phyloP scores from a whole-genome alignment of 1,284 basidiomycete species.

The Peniophora sp. region DNA sequence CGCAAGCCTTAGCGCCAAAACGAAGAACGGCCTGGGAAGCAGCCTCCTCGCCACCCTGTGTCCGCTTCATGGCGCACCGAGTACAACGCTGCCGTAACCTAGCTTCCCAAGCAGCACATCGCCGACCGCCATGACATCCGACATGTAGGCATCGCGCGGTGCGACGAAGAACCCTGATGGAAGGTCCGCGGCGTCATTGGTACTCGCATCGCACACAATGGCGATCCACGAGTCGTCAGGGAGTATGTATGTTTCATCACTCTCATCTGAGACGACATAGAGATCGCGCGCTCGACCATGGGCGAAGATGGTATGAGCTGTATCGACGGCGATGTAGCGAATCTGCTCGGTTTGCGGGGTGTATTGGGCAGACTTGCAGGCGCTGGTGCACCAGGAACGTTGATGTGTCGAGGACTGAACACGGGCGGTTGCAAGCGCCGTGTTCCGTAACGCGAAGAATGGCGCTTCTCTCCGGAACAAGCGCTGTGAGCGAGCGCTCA shows the following conservation, averaged over 20 bases:
- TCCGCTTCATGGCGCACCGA: too few relatives aligned
- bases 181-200: constrained; percentile 28
- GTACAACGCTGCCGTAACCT: constrained; percentile 66
- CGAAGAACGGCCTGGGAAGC: too few relatives aligned
- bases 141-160: constrained; percentile 71
- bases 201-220: not conserved
- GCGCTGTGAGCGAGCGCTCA: constrained; percentile 4
- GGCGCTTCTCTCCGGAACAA: not conserved
- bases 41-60: too few relatives aligned
- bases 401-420: constrained; percentile 25
- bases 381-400: constrained; percentile 33
- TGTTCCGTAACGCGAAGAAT: not conserved
- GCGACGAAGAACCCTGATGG: constrained; percentile 71
- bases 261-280: constrained; percentile 18
- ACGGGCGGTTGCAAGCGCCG: constrained; percentile 9
- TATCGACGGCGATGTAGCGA: constrained; percentile 20
- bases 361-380: constrained; percentile 18
- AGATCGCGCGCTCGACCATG: constrained; percentile 8
- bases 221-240: not conserved
- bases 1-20: too few relatives aligned
- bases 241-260: constrained; percentile 55
- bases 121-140: constrained; percentile 63
- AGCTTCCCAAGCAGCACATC: constrained; percentile 76
- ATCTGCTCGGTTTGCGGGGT: constrained; percentile 1
- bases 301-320: constrained; percentile 3